Conservation (phyloP, 345 rosid species). For the Garcia nutans region DNA sequence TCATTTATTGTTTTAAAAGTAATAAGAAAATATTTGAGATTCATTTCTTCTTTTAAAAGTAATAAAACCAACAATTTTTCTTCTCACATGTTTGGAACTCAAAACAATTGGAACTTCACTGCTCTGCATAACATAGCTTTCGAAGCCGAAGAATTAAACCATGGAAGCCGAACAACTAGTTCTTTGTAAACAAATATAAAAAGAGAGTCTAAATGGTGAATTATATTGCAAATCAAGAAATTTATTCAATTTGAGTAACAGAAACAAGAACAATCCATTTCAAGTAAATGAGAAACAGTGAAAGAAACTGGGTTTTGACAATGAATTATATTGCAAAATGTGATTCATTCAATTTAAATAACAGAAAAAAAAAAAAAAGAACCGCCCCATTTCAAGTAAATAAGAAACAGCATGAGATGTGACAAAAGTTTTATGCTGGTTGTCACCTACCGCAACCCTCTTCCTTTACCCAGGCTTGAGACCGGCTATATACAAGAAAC, state of each 20-base stretch:
- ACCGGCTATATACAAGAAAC: no score
- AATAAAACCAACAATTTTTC: no score
- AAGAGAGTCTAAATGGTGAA: not conserved
- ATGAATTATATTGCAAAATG: not conserved
- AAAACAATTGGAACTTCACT: slow-evolving; percentile 20
- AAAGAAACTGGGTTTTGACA: not conserved
- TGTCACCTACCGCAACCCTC: no score
- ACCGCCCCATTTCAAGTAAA: not conserved
- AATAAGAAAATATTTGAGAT: no score
- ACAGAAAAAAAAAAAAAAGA: slow-evolving; percentile 9
- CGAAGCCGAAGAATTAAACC: slow-evolving; percentile 57
- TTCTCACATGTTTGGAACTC: slow-evolving; percentile 9
- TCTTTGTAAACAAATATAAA: not conserved
- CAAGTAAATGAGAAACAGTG: not conserved
- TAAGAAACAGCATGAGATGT: no score
- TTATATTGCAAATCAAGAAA: not conserved
- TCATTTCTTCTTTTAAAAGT: no score
- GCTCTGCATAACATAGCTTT: slow-evolving; percentile 45
- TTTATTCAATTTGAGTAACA: slow-evolving; percentile 3
- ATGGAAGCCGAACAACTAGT: slow-evolving; percentile 11
- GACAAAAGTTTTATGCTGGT: no score
- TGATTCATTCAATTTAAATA: not conserved
- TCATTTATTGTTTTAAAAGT: no score
- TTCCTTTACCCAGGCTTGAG: no score
- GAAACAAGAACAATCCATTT: not conserved